phyloP scores from a whole-genome alignment of 2,329 filamentous ascomycete genomes.

The Zasmidium citrigriseum region DNA sequence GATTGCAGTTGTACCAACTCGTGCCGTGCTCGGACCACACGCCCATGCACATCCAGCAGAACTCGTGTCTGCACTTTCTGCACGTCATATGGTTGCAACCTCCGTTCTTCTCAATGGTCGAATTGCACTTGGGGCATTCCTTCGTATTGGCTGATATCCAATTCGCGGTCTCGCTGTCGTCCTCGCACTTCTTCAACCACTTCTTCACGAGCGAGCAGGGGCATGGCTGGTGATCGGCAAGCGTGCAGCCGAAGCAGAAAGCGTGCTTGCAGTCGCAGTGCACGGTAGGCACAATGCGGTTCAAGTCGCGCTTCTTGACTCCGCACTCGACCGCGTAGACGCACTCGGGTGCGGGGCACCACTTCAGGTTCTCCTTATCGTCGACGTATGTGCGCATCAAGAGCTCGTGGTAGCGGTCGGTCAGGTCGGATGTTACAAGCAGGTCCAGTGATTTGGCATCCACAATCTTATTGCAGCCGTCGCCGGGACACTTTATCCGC shows the following conservation, averaged over 20 bases:
- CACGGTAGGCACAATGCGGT: slow-evolving; percentile 85
- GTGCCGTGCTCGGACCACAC: slow-evolving; percentile 98
- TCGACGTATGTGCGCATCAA: slow-evolving; percentile 95
- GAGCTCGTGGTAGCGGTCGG: slow-evolving; percentile 73
- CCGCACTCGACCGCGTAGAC: slow-evolving; percentile 86
- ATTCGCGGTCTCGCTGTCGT: slow-evolving; percentile 97
- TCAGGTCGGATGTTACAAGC: slow-evolving; percentile 62
- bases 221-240: slow-evolving; percentile 88
- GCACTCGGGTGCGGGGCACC: slow-evolving; percentile 98
- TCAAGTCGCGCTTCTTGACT: slow-evolving; percentile 84
- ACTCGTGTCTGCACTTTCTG: slow-evolving; percentile 91
- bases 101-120: slow-evolving; percentile 98
- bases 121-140: slow-evolving; percentile 93
- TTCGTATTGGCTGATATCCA: slow-evolving; percentile 99
- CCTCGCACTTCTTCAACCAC: slow-evolving; percentile 98
- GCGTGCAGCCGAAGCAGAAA: slow-evolving; percentile 94
- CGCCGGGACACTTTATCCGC: slow-evolving; percentile 87
- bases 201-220: slow-evolving; percentile 88
- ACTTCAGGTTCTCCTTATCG: slow-evolving; percentile 92
- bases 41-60: slow-evolving; percentile 99
- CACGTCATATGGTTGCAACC: slow-evolving; percentile 99
- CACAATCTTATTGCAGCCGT: slow-evolving; percentile 84
- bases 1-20: slow-evolving; percentile 99
- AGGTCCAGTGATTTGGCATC: slow-evolving; percentile 86
- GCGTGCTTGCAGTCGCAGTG: slow-evolving; percentile 78